Base-by-base conservation (phyloP, 2,329 filamentous ascomycete species). In the Xylariales sp. region DNA sequence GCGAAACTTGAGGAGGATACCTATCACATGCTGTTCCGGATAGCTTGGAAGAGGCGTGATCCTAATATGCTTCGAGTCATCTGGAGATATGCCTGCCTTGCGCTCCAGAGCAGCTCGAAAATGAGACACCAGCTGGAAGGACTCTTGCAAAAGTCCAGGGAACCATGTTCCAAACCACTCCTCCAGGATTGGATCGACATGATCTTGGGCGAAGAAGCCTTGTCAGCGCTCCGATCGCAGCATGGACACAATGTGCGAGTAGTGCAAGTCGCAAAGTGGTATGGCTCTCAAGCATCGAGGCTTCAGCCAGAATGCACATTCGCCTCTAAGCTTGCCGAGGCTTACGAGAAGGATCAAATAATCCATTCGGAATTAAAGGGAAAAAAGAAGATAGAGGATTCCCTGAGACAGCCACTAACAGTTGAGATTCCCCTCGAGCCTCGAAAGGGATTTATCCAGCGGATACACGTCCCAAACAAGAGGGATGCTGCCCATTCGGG, bases 51-150 rank as follows among this genome's bases (percentile, higher is more conserved):
- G 19, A 44, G 34, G 15, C 42, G 49, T 5, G 43, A 42, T 32
- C 55, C 56, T 16, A 60, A 60, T 31, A 48, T 53, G 50, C 46
- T 59, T 25, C 47, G 51, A 19, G 54, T 60, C 4, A 36, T 57
- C 25, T 59, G 50, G 51, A 51, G 50, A 29, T 59, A 59, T 39
- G 42, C 46, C 6, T 45, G 30, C n/a, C 46, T 51, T 18, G 35
- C 41, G 3, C 36, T 31, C 12, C 24, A 29, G 18, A 44, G 46
- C 5, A 43, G 19, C 14, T 35, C 42, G 10, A 44, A 47, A 19
- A 51, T 56, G 48, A 44, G 49, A n/a, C 29, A 44, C 19, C 33
- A n/a, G 6, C 35, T 59, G 12, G 43, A 41, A 7, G 39, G 19
- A 13, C 39, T 58, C n/a, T 33, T 52, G 16, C 29, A 14, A 6